These are phyloP conservation scores for Syzygium malaccense DNA, from an alignment of 441 rosid species.

Conservation along the genomic window DNA sequence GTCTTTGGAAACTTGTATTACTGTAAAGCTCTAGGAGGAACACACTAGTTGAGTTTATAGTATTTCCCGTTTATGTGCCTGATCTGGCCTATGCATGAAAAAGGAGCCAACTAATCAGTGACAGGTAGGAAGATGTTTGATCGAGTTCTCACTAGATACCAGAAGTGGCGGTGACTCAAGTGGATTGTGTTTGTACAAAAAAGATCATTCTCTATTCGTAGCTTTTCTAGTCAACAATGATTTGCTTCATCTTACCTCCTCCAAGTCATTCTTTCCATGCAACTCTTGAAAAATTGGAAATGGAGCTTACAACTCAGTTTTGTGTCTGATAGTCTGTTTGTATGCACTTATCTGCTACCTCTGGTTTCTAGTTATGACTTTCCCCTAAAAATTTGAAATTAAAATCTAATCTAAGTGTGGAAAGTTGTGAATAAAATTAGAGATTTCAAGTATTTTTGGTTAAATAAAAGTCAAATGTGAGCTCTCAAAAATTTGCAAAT, in stretches of 20 bases:
- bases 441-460: not conserved
- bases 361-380: not conserved
- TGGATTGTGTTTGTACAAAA: not conserved
- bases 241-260: not conserved
- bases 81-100: not conserved
- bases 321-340: not conserved
- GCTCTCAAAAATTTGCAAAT: not conserved
- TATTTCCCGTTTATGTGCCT: not conserved
- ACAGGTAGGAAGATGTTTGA: not conserved
- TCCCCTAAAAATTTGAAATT: not conserved
- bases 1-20: not conserved
- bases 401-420: not conserved
- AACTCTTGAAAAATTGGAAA: not conserved
- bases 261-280: not conserved
- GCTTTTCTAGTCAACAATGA: not conserved
- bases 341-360: not conserved
- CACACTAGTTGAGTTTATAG: not conserved
- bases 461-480: not conserved
- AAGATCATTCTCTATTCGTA: not conserved
- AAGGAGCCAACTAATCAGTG: not conserved
- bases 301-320: not conserved
- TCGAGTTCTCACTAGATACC: not conserved
- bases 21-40: not conserved
- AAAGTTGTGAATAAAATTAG: not conserved
- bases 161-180: not conserved